Evolutionary conservation across 345 rosid species (phyloP), one percentile per base, ranked within the genome.

Genomic region (Citrus australasica): DNA sequence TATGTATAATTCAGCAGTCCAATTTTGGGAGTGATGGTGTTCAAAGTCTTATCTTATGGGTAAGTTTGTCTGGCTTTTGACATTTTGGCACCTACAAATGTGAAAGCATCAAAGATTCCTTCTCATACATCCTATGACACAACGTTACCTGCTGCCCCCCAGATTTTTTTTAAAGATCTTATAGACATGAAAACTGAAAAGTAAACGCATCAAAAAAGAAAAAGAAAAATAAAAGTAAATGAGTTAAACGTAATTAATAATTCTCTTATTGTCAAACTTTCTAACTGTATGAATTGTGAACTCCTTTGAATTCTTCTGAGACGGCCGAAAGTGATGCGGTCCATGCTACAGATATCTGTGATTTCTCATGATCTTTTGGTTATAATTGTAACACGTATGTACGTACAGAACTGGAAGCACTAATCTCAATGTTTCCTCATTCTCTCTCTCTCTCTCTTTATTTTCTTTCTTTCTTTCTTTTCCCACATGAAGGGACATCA

Each of bases 81-180:
- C 77, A 64, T 40, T 40, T 63, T n/a, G 37, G 27, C 58, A 13
- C 46, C 42, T 40, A 4, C 24, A 22, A 13, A 22, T 70, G 74
- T 46, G 77, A 77, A 83, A 65, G 19, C 74, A 65, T 28, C 37
- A 7, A 17, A 75, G 75, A 80, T 80, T 75, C 74, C 40, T 7
- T 11, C 19, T 3, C 3, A 53, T 66, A 14, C 32, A 11, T 42
- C 37, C 37, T 3, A 11, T 11, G 16, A 42, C 16, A 42, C 51
- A 11, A 11, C 46, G 14, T 42, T 11, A 1, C 48, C 3, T 42
- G 7, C 30, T 21, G 79, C 79, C 76, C 66, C 22, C 22, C 55
- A 67, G 61, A 69, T 40, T 73, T 42, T 42, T 42, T 42, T 42
- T 51, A 14, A 14, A 16, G 6, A 51, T 51, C 6, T 53, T 53